Percentiles rank a stretch among this genome's conserved stretches.
Conservation (phyloP, 768 basidiomycete species). For the Boletus eberwhitei region DNA sequence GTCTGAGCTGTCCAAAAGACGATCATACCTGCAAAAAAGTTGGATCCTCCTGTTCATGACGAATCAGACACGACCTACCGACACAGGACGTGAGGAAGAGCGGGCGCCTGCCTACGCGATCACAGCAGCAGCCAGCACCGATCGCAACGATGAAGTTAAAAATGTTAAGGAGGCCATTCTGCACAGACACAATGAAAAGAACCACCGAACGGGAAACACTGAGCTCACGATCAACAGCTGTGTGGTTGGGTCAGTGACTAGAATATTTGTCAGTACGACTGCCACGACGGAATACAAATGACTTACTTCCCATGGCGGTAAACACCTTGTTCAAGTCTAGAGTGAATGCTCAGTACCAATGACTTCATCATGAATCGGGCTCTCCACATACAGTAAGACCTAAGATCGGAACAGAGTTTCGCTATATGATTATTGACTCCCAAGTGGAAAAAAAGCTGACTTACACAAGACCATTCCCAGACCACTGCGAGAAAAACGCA, state of each 20-base stretch:
- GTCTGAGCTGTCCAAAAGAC: conserved; percentile 40
- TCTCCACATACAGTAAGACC: conserved; percentile 27
- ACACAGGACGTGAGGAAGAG: conserved; percentile 48
- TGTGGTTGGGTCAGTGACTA: conserved; percentile 43
- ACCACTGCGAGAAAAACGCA: background rate
- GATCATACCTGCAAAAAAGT: conserved; percentile 38
- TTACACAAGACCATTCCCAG: conserved; percentile 30
- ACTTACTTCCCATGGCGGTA: conserved; percentile 38
- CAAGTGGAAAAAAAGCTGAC: background rate
- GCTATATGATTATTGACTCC: background rate
- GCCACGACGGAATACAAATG: background rate
- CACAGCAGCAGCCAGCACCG: conserved; percentile 45
- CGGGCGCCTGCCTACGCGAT: conserved; percentile 46
- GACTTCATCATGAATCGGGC: background rate
- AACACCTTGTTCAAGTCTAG: conserved; percentile 53
- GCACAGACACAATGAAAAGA: background rate
- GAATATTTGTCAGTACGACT: background rate
- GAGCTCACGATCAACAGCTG: conserved; percentile 40
- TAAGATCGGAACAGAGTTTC: background rate
- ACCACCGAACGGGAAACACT: background rate
- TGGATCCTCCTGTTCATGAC: conserved; percentile 29
- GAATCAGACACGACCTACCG: conserved; percentile 29
- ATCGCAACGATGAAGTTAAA: conserved; percentile 56
- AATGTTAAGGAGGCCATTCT: conserved; percentile 55
- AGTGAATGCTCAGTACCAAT: background rate